Base-by-base conservation (phyloP, 805 yeast genomes). In the Ogataea saltuana region DNA sequence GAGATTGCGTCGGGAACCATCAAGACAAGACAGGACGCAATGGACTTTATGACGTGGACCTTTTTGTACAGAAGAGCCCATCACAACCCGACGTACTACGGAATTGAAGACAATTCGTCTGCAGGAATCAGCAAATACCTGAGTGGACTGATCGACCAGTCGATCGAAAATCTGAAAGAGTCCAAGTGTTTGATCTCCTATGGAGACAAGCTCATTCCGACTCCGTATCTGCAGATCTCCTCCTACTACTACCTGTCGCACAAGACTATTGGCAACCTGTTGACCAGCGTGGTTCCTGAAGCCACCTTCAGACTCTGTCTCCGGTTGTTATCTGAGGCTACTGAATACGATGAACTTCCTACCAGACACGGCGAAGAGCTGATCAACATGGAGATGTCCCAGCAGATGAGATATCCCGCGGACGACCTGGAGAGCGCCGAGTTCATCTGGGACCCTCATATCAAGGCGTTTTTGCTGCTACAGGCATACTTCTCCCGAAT, bases 201-300 rank as follows among this genome's bases (percentile, higher is more conserved):
- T 28, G 75, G 74, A 35, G 72, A 70, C 39, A 64, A 69, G 19
- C 55, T 81, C 25, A 59, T 62, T 21, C 75, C 96, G 6, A 89
- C 98, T 0, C 88, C 95, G 15, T 89, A 81, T 60, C 72, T 93
- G 65, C 78, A 81, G 49, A 87, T 93, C 30, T 77, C 96, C 1
- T 88, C 97, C 2, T 93, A 85, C 66, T 93, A 93, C 65, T 93
- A 93, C 68, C 72, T 93, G 55, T 88, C 97, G 1, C 98, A 93
- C 64, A 80, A 80, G 61, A 90, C 98, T 0, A 78, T 93, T 49
- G 72, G 97, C 45, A 78, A 75, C 44, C 69, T 91, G 41, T 65
- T 88, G 44, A 68, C 67, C 12, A 76, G 77, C 41, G 73, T 86
- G 13, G 60, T 61, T 25, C 67, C 67, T 6, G 45, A 63, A 12